phyloP scores from a whole-genome alignment of 1,284 basidiomycete genomes.

The Ceratobasidium papillatum region DNA sequence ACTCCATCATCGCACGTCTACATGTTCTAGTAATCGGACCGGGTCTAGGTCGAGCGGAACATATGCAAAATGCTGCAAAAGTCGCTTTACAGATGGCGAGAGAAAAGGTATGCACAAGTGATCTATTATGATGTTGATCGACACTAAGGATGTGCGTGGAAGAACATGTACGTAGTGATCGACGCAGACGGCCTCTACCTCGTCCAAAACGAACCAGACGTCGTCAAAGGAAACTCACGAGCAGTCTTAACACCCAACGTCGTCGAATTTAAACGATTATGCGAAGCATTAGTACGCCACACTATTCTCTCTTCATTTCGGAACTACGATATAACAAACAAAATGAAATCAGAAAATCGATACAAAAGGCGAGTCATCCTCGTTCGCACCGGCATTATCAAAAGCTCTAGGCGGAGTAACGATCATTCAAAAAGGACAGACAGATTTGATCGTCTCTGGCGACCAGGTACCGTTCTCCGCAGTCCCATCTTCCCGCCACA shows the following conservation, averaged over 20 bases:
- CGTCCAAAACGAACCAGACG: conserved; percentile 74
- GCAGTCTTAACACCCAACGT: conserved; percentile 94
- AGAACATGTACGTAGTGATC: conserved; percentile 87
- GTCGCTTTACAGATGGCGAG: conserved; percentile 59
- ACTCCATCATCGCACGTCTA: conserved; percentile 78
- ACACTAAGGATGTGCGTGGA: conserved; percentile 67
- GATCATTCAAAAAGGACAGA: conserved; percentile 88
- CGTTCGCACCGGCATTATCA: conserved; percentile 54
- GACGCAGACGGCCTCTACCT: conserved; percentile 92
- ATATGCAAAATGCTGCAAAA: conserved; percentile 80
- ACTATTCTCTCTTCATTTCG: neutral
- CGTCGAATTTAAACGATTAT: conserved; percentile 89
- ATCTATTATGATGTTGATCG: too few species aligned
- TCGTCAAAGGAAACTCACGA: conserved; percentile 82
- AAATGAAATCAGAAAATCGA: conserved; percentile 26
- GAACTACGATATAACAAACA: neutral
- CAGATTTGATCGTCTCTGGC: conserved; percentile 64
- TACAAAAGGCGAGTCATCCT: conserved; percentile 43
- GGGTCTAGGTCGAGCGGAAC: conserved; percentile 86
- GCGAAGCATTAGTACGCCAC: conserved; percentile 70
- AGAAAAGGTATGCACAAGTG: conserved; percentile 46
- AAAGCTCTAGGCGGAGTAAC: conserved; percentile 84
- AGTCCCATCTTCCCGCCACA: neutral
- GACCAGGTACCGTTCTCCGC: conserved; percentile 30
- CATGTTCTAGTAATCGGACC: conserved; percentile 95